Base-by-base conservation (phyloP, 1,284 basidiomycete species). In the Kwoniella shivajii region DNA sequence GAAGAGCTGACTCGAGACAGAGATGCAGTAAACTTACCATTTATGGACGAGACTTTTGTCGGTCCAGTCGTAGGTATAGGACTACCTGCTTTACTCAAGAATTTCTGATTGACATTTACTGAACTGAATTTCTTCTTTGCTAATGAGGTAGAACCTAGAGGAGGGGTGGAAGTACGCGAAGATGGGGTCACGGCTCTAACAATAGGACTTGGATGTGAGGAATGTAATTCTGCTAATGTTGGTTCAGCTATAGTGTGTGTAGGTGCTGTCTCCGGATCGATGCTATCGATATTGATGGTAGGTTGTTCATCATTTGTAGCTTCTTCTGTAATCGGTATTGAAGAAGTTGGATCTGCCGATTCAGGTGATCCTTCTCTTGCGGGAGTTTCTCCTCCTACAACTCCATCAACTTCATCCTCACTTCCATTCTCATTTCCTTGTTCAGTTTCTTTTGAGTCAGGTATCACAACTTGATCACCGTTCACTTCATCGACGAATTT, bases 101-200 rank as follows among this genome's bases (percentile, higher is more conserved):
- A 96, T 77, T 90, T 91, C 83, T 92, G 93, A 81, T 89, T 94
- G 78, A 95, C 90, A 73, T 90, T 91, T 65, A 90, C 84, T 29
- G 90, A 84, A 68, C 81, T 89, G 77, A 93, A 95, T 70, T 88
- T 86, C 45, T 86, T 85, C 55, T 87, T 87, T 0, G 84, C 82
- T 50, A 72, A 51, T 4, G 61, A 57, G 10, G 53, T 50, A 2
- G 71, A 49, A 5, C 57, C 61, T n/a, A 70, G 63, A 7, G 73
- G 73, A 9, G 72, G 73, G 0, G 74, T 74, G 4, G 73, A 74
- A 7, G 73, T 74, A 9, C 74, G 65, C 1, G 73, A 73, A 1
- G 70, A 68, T 0, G 74, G 72, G 4, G 71, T 69, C 1, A 64
- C 65, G 13, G 71, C 59, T 16, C 71, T 67, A 4, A 61, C 33